phyloP scores from a whole-genome alignment of 2,329 filamentous ascomycete genomes.

The Penicillium corylophilum region DNA sequence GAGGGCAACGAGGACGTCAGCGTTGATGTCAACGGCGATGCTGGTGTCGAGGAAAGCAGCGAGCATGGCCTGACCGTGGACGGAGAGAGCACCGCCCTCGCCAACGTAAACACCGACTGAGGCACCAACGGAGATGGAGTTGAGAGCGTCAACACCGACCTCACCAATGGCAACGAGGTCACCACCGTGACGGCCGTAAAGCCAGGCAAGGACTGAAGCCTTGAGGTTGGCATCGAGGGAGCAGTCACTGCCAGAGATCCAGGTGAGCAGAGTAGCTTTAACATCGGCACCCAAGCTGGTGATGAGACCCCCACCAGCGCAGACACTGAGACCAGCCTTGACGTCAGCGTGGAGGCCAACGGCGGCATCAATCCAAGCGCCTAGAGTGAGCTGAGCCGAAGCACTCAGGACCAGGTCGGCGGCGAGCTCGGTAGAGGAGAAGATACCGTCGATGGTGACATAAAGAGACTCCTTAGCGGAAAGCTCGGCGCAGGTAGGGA shows the following conservation, averaged over 20 bases:
- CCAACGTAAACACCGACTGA: constrained; percentile 32
- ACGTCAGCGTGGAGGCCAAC: constrained; percentile 28
- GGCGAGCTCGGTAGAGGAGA: constrained; percentile 25
- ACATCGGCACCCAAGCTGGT: constrained; percentile 32
- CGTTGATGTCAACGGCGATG: constrained; percentile 27
- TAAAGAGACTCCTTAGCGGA: constrained; percentile 38
- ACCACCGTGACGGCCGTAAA: constrained; percentile 27
- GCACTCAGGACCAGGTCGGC: constrained; percentile 33
- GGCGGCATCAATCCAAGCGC: constrained; percentile 27
- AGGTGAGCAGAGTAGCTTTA: constrained; percentile 32
- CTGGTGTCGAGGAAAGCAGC: constrained; percentile 34
- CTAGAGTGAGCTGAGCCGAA: constrained; percentile 29
- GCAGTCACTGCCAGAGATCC: constrained; percentile 29
- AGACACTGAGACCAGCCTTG: constrained; percentile 34
- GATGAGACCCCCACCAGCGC: constrained; percentile 35
- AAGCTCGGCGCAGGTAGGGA: constrained; percentile 33
- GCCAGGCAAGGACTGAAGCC: constrained; percentile 32
- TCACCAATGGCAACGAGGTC: constrained; percentile 30
- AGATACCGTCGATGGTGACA: constrained; percentile 39
- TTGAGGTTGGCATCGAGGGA: constrained; percentile 30
- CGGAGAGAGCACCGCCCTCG: constrained; percentile 28
- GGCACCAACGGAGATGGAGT: constrained; percentile 34
- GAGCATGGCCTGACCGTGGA: constrained; percentile 31
- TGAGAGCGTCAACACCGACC: constrained; percentile 29
- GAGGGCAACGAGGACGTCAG: constrained; percentile 30